Percentiles rank a stretch among this genome's conserved stretches.
These are phyloP conservation scores for Puccinia polysora DNA, from an alignment of 1,284 basidiomycete species.

Conservation along the genomic window DNA sequence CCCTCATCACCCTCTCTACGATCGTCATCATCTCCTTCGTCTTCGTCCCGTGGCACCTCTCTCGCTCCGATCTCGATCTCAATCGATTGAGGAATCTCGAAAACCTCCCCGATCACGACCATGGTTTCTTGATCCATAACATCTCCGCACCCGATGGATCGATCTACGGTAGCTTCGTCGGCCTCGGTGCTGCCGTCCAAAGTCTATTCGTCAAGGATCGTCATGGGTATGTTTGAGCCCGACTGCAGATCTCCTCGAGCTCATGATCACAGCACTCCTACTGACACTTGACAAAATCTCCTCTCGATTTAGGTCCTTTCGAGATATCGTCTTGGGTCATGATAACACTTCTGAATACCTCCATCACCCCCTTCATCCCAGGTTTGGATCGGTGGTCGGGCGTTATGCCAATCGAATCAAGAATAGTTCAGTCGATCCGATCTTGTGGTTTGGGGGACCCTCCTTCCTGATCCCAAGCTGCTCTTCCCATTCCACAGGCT, in stretches of 20 bases:
- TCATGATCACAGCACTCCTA: no score
- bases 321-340: conserved; percentile 47
- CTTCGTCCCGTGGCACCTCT: conserved; percentile 26
- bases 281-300: no score
- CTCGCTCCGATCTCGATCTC: conserved; percentile 13
- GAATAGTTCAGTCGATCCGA: conserved; percentile 11
- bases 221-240: conserved; percentile 30
- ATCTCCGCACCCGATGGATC: conserved; percentile 39
- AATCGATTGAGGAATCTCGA: conserved; percentile 2
- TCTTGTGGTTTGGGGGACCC: no score
- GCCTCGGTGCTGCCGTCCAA: conserved; percentile 33
- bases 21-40: conserved; percentile 22
- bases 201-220: conserved; percentile 39
- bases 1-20: conserved; percentile 23
- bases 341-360: conserved; percentile 52
- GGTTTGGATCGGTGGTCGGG: conserved; percentile 48
- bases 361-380: conserved; percentile 49
- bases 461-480: conserved; percentile 47
- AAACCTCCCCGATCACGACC: conserved; percentile 22
- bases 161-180: conserved; percentile 39
- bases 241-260: no score
- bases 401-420: conserved; percentile 47
- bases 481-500: conserved; percentile 42
- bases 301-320: conserved; percentile 30
- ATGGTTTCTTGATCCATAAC: conserved; percentile 20